phyloP scores from a whole-genome alignment of 2,329 filamentous ascomycete genomes.

The Monosporascus ibericus region DNA sequence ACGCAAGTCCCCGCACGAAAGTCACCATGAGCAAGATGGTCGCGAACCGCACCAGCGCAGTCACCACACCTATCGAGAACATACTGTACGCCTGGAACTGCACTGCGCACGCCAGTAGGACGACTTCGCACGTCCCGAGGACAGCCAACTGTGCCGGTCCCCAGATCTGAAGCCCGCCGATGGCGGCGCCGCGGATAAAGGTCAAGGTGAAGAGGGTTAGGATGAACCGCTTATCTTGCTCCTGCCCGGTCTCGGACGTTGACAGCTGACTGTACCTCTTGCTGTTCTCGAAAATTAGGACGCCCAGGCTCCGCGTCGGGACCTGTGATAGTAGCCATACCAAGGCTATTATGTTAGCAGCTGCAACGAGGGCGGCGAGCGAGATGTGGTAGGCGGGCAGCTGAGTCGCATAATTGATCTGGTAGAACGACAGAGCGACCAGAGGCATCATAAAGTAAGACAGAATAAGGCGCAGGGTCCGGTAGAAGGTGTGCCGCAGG shows the following conservation, averaged over 20 bases:
- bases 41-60: slow-evolving; percentile 43
- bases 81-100: slow-evolving; percentile 5
- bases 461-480: slow-evolving; percentile 5
- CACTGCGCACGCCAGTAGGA: slow-evolving; percentile 7
- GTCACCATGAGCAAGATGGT: slow-evolving; percentile 36
- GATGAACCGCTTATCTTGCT: slow-evolving; percentile 8
- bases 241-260: neutral
- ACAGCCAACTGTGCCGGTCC: slow-evolving; percentile 7
- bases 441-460: slow-evolving; percentile 13
- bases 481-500: slow-evolving; percentile 2
- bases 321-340: slow-evolving; percentile 7
- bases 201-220: slow-evolving; percentile 7
- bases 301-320: slow-evolving; percentile 5
- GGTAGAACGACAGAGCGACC: slow-evolving; percentile 9
- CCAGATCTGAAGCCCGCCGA: slow-evolving; percentile 11
- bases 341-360: slow-evolving; percentile 3
- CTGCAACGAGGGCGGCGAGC: slow-evolving; percentile 3
- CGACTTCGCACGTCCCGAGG: slow-evolving; percentile 7
- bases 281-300: slow-evolving; percentile 6
- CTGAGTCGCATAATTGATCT: slow-evolving; percentile 6
- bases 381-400: slow-evolving; percentile 9
- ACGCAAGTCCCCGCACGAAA: slow-evolving; percentile 55
- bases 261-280: slow-evolving; percentile 6
- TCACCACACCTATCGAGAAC: slow-evolving; percentile 1
- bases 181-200: slow-evolving; percentile 8